phyloP scores from a whole-genome alignment of 2,329 filamentous ascomycete genomes.

The Cladosporium sp. region DNA sequence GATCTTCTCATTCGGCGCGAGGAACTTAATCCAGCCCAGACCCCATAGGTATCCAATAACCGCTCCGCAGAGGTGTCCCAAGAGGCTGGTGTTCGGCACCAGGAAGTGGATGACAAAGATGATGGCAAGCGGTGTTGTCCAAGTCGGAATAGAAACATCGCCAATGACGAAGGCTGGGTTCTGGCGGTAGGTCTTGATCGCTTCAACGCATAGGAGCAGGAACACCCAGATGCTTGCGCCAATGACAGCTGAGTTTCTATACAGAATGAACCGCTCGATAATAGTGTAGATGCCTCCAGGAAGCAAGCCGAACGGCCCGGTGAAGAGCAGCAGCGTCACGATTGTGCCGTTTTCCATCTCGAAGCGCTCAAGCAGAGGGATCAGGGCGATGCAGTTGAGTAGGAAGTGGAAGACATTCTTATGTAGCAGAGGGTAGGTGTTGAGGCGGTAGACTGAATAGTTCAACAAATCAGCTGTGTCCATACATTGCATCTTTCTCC shows the following conservation, averaged over 20 bases:
- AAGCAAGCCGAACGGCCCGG: constrained; percentile 62
- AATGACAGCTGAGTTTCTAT: constrained; percentile 68
- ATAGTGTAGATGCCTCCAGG: constrained; percentile 78
- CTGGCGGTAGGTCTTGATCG: constrained; percentile 75
- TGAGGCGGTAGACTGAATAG: constrained; percentile 76
- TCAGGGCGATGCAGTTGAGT: constrained; percentile 73
- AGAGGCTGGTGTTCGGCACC: constrained; percentile 73
- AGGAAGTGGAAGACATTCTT: constrained; percentile 73
- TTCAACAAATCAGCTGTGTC: neutral
- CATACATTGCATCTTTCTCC: neutral
- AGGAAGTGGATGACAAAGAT: constrained; percentile 71
- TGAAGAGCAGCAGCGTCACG: constrained; percentile 79
- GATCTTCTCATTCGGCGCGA: constrained; percentile 84
- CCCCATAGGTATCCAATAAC: constrained; percentile 82
- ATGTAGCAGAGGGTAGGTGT: constrained; percentile 88
- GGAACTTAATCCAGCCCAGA: constrained; percentile 80
- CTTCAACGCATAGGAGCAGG: constrained; percentile 76
- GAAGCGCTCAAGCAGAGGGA: constrained; percentile 88
- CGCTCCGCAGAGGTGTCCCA: constrained; percentile 85
- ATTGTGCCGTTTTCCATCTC: constrained; percentile 89
- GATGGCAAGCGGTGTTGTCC: constrained; percentile 79
- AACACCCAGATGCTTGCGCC: constrained; percentile 94
- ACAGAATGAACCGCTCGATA: constrained; percentile 69
- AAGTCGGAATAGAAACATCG: constrained; percentile 77
- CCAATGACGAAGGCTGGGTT: constrained; percentile 71